phyloP scores from a whole-genome alignment of 1,139 yeast genomes.

The Debaryomyces psychrophilus region DNA sequence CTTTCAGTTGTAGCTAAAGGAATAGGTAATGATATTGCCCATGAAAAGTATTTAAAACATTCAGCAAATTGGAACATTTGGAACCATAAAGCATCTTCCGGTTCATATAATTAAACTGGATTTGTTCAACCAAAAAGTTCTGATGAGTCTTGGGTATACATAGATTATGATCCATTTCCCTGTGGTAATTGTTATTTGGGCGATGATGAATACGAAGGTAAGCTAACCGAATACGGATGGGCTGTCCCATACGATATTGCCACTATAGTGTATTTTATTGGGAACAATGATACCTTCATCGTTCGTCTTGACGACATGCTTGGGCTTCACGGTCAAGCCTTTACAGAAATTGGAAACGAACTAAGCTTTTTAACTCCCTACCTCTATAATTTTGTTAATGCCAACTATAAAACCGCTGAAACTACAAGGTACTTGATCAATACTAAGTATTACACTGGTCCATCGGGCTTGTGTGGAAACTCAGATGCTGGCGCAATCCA shows the following conservation, averaged over 20 bases:
- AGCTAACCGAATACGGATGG: slow-evolving; percentile 37
- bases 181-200: slow-evolving; percentile 40
- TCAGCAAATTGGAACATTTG: slow-evolving; percentile 41
- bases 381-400: slow-evolving; percentile 32
- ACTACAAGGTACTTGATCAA: slow-evolving; percentile 34
- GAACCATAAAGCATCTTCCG: slow-evolving; percentile 31
- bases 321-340: slow-evolving; percentile 28
- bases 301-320: slow-evolving; percentile 41
- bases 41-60: slow-evolving; percentile 33
- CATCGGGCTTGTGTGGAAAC: slow-evolving; percentile 39
- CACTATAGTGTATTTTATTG: slow-evolving; percentile 30
- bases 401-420: slow-evolving; percentile 33
- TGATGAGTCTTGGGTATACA: slow-evolving; percentile 30
- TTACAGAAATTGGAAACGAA: slow-evolving; percentile 39
- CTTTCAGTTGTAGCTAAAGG: slow-evolving; percentile 38
- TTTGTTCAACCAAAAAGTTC: slow-evolving; percentile 38
- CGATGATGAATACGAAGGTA: slow-evolving; percentile 32
- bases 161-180: slow-evolving; percentile 29
- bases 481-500: slow-evolving; percentile 48
- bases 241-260: slow-evolving; percentile 38
- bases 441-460: slow-evolving; percentile 29
- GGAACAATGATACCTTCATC: slow-evolving; percentile 29
- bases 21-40: slow-evolving; percentile 25
- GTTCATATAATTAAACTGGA: slow-evolving; percentile 28
- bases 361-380: slow-evolving; percentile 40